These are phyloP conservation scores for Epichloe bromicola DNA, from an alignment of 2,329 filamentous ascomycete genomes.

Conservation along the genomic window DNA sequence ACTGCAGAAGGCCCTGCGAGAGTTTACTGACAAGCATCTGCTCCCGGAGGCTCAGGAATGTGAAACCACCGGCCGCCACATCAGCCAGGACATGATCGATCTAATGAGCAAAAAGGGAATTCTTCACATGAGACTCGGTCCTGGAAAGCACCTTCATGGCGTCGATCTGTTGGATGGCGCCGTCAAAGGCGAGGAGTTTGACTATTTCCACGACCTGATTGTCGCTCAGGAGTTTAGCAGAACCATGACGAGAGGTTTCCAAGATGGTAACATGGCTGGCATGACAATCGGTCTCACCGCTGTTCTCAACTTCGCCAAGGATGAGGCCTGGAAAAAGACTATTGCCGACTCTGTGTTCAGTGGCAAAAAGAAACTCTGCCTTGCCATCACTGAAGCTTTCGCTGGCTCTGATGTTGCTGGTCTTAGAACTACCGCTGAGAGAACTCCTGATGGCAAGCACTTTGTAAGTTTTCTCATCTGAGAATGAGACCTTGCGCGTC, in stretches of 20 bases:
- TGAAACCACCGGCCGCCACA: constrained; percentile 60
- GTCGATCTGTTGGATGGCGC: constrained; percentile 54
- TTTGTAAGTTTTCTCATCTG: constrained; percentile 38
- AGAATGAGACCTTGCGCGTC: neutral
- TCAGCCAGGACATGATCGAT: constrained; percentile 61
- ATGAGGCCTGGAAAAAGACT: constrained; percentile 50
- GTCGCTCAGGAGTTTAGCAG: constrained; percentile 60
- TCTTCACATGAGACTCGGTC: constrained; percentile 71
- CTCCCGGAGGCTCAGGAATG: constrained; percentile 63
- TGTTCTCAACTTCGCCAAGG: constrained; percentile 63
- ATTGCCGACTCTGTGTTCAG: constrained; percentile 61
- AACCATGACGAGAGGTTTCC: constrained; percentile 63
- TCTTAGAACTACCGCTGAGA: constrained; percentile 63
- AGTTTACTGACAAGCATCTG: constrained; percentile 60
- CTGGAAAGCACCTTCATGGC: constrained; percentile 69
- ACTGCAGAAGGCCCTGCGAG: constrained; percentile 55
- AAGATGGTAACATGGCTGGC: constrained; percentile 77
- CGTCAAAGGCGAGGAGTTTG: constrained; percentile 67
- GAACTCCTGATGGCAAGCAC: constrained; percentile 61
- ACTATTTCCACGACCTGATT: constrained; percentile 78
- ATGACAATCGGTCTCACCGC: constrained; percentile 76
- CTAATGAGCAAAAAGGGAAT: constrained; percentile 64
- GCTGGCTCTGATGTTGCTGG: constrained; percentile 70
- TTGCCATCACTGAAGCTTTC: constrained; percentile 82
- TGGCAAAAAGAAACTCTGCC: constrained; percentile 76